These are phyloP conservation scores for Pseudogymnoascus sp. DNA, from an alignment of 2,329 filamentous ascomycete species.

Conservation along the genomic window DNA sequence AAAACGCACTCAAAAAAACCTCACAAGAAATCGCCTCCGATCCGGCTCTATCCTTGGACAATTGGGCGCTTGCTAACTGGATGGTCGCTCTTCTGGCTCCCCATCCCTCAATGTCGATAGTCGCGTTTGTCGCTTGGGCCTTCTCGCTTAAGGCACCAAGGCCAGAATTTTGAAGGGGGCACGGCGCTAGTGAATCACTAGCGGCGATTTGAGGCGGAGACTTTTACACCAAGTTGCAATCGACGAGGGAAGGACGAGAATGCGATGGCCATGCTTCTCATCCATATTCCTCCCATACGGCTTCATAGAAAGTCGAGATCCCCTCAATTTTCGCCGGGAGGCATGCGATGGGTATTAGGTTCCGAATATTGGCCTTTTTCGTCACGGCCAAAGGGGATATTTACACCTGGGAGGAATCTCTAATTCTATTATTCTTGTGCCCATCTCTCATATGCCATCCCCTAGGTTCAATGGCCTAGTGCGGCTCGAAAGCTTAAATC, in stretches of 20 bases:
- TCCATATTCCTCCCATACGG: not conserved
- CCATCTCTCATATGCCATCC: not conserved
- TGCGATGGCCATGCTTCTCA: not conserved
- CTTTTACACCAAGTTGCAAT: not conserved
- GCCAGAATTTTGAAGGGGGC: not conserved
- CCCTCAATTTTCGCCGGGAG: not conserved
- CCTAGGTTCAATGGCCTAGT: slow-evolving; percentile 6
- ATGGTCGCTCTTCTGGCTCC: not conserved
- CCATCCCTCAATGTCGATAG: not conserved
- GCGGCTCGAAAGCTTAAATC: slow-evolving; percentile 12
- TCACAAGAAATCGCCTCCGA: not conserved
- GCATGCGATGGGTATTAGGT: not conserved
- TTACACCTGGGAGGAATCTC: not conserved
- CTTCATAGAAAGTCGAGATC: not conserved
- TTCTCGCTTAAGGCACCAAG: slow-evolving; percentile 4
- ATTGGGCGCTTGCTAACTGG: not conserved
- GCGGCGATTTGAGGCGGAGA: not conserved
- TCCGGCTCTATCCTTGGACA: not conserved
- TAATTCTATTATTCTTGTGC: not conserved
- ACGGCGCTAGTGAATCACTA: not conserved
- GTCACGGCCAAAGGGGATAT: not conserved
- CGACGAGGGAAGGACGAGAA: not conserved
- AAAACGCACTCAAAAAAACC: not conserved
- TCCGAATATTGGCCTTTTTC: not conserved
- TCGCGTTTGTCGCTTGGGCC: not conserved